phyloP scores from a whole-genome alignment of 2,329 filamentous ascomycete genomes.

The Rhynchosporium secalis region DNA sequence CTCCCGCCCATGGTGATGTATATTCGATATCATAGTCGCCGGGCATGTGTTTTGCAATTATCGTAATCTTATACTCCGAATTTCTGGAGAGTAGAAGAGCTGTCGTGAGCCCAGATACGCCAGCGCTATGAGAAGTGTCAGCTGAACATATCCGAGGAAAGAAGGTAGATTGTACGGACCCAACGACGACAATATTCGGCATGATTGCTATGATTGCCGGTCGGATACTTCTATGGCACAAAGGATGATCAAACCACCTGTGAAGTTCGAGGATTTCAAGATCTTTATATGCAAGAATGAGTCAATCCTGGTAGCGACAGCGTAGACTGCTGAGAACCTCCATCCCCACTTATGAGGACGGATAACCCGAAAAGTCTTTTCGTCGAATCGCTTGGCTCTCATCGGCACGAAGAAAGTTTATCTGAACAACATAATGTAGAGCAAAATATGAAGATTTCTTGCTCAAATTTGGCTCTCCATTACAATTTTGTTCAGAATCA shows the following conservation, averaged over 20 bases:
- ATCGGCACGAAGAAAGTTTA: constrained; percentile 1
- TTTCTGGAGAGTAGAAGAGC: constrained; percentile 61
- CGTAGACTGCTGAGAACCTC: not conserved
- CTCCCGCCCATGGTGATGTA: constrained; percentile 84
- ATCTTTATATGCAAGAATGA: not conserved
- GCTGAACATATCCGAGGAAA: not conserved
- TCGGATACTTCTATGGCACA: not conserved
- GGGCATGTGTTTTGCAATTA: constrained; percentile 87
- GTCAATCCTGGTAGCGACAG: not conserved
- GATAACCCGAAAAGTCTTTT: constrained; percentile 4
- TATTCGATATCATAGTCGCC: constrained; percentile 93
- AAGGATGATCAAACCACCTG: not conserved
- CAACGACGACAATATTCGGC: constrained; percentile 43
- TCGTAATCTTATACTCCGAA: constrained; percentile 59
- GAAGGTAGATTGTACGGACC: constrained; percentile 36
- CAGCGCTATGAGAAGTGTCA: constrained; percentile 50
- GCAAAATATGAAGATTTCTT: not conserved
- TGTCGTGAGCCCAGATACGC: constrained; percentile 65
- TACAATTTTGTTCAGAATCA: not conserved
- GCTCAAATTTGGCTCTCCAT: not conserved
- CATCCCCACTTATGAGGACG: constrained; percentile 15
- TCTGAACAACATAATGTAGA: not conserved
- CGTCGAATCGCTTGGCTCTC: not conserved
- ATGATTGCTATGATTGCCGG: constrained; percentile 22
- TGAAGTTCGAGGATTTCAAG: not conserved